A percentile compares a stretch with the other conserved stretches of the same genome.
phyloP scores from a whole-genome alignment of 2,329 filamentous ascomycete species.

The Pleoardoris graminearum region DNA sequence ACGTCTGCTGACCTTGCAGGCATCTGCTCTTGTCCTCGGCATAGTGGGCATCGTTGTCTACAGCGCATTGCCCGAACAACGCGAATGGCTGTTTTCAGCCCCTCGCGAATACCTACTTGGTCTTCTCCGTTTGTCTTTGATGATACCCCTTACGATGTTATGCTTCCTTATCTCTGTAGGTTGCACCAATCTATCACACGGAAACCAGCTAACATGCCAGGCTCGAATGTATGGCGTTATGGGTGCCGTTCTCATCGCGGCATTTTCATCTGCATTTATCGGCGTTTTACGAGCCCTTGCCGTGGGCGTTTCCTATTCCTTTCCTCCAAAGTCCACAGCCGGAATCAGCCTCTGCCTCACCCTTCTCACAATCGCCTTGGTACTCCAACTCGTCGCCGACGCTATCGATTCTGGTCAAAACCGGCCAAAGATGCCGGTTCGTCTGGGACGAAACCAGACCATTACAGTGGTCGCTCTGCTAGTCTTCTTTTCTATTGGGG shows the following conservation, averaged over 20 bases:
- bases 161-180: slow-evolving; percentile 42
- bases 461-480: slow-evolving; percentile 45
- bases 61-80: slow-evolving; percentile 38
- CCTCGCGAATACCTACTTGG: slow-evolving; percentile 37
- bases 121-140: slow-evolving; percentile 42
- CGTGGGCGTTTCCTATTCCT: slow-evolving; percentile 38
- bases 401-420: slow-evolving; percentile 35
- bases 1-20: slow-evolving; percentile 28
- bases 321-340: slow-evolving; percentile 40
- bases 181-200: not conserved
- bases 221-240: slow-evolving; percentile 40
- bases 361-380: slow-evolving; percentile 37
- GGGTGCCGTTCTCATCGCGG: slow-evolving; percentile 37
- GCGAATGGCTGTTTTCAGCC: slow-evolving; percentile 40
- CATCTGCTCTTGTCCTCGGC: slow-evolving; percentile 34
- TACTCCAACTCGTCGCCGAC: slow-evolving; percentile 35
- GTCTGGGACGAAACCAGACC: slow-evolving; percentile 37
- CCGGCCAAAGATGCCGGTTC: slow-evolving; percentile 34
- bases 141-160: slow-evolving; percentile 44
- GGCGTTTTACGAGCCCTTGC: slow-evolving; percentile 37
- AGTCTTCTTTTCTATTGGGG: slow-evolving; percentile 41
- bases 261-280: slow-evolving; percentile 42
- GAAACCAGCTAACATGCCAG: slow-evolving; percentile 23
- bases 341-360: slow-evolving; percentile 35
- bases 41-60: slow-evolving; percentile 36